Evolutionary conservation across 257 asterid species (phyloP), one percentile per base, ranked within the genome.

Genomic region (Knoxia roxburghii): DNA sequence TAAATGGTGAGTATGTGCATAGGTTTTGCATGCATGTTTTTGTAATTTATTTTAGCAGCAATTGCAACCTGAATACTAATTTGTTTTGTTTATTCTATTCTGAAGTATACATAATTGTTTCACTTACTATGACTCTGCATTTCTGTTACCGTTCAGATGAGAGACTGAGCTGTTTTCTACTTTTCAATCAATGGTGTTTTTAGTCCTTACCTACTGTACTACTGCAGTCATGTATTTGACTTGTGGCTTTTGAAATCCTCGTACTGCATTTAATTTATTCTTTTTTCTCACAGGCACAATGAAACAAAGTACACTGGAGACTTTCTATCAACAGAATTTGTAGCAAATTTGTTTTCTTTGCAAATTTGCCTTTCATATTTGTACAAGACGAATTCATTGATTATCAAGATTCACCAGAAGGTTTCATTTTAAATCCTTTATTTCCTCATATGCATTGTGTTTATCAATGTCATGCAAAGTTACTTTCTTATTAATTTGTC

Each of bases 361-460:
- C 84, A 82, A 69, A 82, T 85, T 71, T 72, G 84, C 68, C 85
- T 86, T 73, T 68, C 78, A 59, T 81, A 67, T 73, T 61, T 60
- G 68, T 75, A 56, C 67, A 76, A 78, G 73, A 72, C 80, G 57
- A 73, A 80, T 54, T 78, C 80, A 49, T 70, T 87, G 77, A 70
- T 76, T 74, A 76, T 89, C 70, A 89, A 79, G 83, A 89, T 89
- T 73, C 77, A 76, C 72, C 80, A 77, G 73, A 82, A 85, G 92
- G 96, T 89, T 62, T 41, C 49, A 4, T 18, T 27, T 35, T 33
- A 49, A 23, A 26, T 57, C 56, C 26, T 39, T 46, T 46, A 10
- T 4, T 59, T 20, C 40, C n/a, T 21, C 33, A 41, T 41, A 33
- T 72, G 54, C 32, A 53, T 58, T 65, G 51, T 24, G 37, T 18